phyloP scores from a whole-genome alignment of 306 rosid genomes.

The Pyrus betulifolia region DNA sequence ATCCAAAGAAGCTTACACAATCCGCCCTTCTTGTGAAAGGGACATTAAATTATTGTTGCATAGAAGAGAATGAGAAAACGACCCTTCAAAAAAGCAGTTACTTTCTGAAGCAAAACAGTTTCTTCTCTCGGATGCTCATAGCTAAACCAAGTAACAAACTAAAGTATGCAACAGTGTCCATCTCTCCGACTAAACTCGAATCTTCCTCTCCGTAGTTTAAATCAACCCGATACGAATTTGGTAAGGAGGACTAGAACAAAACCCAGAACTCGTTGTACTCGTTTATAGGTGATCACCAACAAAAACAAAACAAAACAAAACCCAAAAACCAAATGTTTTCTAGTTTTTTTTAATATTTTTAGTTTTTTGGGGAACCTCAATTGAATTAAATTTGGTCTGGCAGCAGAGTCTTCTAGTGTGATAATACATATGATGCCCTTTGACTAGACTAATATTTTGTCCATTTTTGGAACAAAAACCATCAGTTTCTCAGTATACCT shows the following conservation, averaged over 20 bases:
- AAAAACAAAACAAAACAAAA: no score
- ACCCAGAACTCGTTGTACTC: not conserved
- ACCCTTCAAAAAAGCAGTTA: conserved; percentile 35
- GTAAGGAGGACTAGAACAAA: not conserved
- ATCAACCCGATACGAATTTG: not conserved
- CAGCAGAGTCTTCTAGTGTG: not conserved
- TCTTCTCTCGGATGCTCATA: conserved; percentile 30
- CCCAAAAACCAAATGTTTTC: no score
- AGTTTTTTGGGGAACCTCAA: not conserved
- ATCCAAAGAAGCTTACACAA: not conserved
- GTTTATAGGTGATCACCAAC: not conserved
- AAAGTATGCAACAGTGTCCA: no score
- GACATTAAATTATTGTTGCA: conserved; percentile 33
- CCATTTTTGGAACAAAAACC: not conserved
- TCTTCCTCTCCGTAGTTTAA: no score
- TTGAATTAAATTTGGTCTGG: not conserved
- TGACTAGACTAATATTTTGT: not conserved
- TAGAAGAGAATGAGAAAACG: conserved; percentile 25
- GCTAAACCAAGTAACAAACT: not conserved
- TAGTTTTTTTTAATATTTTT: not conserved
- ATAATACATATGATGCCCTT: not conserved
- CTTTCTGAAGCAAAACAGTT: conserved; percentile 32
- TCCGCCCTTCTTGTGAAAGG: conserved; percentile 36
- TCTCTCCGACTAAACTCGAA: no score
- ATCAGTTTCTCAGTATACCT: not conserved